Evolutionary conservation across 2,329 filamentous ascomycete genomes (phyloP).

Genomic region (Claviceps sp.): DNA sequence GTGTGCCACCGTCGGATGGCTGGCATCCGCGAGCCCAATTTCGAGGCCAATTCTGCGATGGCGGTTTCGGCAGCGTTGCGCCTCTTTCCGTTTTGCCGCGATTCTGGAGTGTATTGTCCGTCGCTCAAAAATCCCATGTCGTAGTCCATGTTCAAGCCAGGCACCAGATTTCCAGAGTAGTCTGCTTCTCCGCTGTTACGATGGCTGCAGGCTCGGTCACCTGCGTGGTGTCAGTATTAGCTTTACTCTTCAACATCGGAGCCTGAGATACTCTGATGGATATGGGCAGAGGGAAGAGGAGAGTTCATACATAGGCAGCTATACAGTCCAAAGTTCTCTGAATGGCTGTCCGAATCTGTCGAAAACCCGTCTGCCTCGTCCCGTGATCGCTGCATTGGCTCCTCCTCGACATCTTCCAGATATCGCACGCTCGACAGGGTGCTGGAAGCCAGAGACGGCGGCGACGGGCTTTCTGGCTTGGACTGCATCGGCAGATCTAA

Average conservation of each 20-base stretch:
- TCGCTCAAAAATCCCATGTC: conserved; percentile 55
- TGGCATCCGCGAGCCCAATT: conserved; percentile 49
- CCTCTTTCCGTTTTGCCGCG: conserved; percentile 37
- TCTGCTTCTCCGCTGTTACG: conserved; percentile 30
- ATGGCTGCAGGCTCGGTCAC: conserved; percentile 49
- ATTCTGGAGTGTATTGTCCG: conserved; percentile 37
- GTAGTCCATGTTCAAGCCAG: conserved; percentile 42
- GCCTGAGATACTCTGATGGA: neutral
- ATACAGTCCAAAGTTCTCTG: conserved; percentile 34
- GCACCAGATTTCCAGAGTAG: conserved; percentile 23
- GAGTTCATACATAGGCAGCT: conserved; percentile 59
- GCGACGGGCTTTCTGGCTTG: conserved; percentile 10
- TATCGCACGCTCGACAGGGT: conserved; percentile 47
- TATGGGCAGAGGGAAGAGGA: neutral
- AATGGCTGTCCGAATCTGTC: conserved; percentile 13
- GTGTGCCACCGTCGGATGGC: conserved; percentile 38
- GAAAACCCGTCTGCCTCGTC: conserved; percentile 27
- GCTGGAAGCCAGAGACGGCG: conserved; percentile 18
- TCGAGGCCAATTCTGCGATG: conserved; percentile 47
- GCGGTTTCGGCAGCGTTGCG: conserved; percentile 44
- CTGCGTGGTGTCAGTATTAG: conserved; percentile 24
- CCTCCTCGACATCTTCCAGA: conserved; percentile 75
- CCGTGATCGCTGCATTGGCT: conserved; percentile 60
- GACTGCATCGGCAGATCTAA: conserved; percentile 42
- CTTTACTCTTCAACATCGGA: neutral